phyloP scores from a whole-genome alignment of 768 basidiomycete genomes.

The Tulasnella sp. region DNA sequence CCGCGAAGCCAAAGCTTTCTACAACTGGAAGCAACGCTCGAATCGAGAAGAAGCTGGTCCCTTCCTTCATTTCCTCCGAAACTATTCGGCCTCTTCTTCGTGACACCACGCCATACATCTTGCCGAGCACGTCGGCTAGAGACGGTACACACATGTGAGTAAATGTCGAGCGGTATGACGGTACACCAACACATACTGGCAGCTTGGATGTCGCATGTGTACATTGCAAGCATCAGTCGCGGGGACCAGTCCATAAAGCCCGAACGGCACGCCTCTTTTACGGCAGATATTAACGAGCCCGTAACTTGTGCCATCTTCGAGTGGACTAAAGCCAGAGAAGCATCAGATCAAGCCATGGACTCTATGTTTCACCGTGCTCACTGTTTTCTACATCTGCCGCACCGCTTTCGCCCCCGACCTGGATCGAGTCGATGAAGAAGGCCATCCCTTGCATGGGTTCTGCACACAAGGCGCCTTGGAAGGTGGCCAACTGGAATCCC shows the following conservation, averaged over 20 bases:
- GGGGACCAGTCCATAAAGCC: slow-evolving; percentile 97
- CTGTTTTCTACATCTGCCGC: slow-evolving; percentile 49
- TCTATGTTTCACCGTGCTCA: slow-evolving; percentile 26
- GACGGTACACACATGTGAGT: background rate
- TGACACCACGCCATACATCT: slow-evolving; percentile 92
- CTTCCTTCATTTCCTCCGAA: slow-evolving; percentile 98
- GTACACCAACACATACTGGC: slow-evolving; percentile 54
- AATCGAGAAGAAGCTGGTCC: slow-evolving; percentile 88
- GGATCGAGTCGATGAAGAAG: slow-evolving; percentile 74
- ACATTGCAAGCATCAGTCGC: slow-evolving; percentile 94
- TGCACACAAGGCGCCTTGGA: slow-evolving; percentile 89
- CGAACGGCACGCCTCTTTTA: slow-evolving; percentile 81
- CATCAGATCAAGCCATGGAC: background rate
- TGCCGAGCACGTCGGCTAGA: slow-evolving; percentile 89
- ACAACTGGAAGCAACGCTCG: slow-evolving; percentile 87
- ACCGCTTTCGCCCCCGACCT: slow-evolving; percentile 47
- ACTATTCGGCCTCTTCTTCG: slow-evolving; percentile 85
- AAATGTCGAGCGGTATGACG: background rate
- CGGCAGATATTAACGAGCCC: slow-evolving; percentile 81
- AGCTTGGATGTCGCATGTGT: slow-evolving; percentile 95
- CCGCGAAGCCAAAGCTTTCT: slow-evolving; percentile 95
- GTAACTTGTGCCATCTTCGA: slow-evolving; percentile 75
- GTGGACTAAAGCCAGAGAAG: slow-evolving; percentile 41
- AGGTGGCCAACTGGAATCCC: slow-evolving; percentile 89
- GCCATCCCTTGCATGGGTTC: slow-evolving; percentile 92